These are phyloP conservation scores for Trichoderma endophyticum DNA, from an alignment of 2,329 filamentous ascomycete genomes.

Conservation along the genomic window DNA sequence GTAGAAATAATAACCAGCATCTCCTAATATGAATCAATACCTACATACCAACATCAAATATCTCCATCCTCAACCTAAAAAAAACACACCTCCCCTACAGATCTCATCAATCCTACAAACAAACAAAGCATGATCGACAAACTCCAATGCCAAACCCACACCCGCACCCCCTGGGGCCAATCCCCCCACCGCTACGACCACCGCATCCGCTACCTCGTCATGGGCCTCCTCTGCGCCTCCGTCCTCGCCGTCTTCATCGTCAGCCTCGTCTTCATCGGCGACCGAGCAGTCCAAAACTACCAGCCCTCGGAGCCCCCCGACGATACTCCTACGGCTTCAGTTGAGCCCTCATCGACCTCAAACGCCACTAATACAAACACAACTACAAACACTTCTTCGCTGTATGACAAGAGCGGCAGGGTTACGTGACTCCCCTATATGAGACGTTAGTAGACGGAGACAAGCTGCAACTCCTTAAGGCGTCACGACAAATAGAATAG, in stretches of 20 bases:
- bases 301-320: not conserved
- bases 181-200: constrained; percentile 26
- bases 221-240: constrained; percentile 25
- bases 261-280: constrained; percentile 23
- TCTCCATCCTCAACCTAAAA: not conserved
- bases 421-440: not conserved
- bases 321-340: not conserved
- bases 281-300: not conserved
- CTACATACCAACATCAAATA: not conserved
- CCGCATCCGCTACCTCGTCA: constrained; percentile 27
- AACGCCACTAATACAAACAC: not conserved
- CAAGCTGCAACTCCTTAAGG: not conserved
- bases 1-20: not conserved
- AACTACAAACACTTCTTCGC: not conserved
- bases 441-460: not conserved
- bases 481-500: not conserved
- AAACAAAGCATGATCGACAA: constrained; percentile 23
- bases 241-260: constrained; percentile 26
- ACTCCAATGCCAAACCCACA: constrained; percentile 30
- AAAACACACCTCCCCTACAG: not conserved
- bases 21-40: not conserved
- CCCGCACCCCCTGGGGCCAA: constrained; percentile 30
- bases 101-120: not conserved
- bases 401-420: not conserved
- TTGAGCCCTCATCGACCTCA: not conserved